Conservation (phyloP, 2,329 filamentous ascomycete genomes). For the Calonectria hongkongensis region DNA sequence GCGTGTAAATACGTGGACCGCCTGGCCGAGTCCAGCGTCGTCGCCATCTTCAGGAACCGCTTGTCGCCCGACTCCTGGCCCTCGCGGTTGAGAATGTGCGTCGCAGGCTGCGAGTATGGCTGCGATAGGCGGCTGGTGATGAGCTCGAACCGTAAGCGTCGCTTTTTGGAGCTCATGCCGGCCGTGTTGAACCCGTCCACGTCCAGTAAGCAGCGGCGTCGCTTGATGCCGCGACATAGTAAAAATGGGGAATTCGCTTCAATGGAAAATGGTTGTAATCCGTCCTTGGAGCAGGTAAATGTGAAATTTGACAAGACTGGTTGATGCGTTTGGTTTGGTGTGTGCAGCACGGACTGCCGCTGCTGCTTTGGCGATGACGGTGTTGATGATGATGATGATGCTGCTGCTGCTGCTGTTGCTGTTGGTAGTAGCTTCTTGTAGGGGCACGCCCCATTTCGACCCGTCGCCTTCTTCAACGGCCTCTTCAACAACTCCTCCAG, state of each 20-base stretch:
- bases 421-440: neutral
- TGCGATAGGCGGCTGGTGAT: constrained; percentile 82
- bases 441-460: constrained; percentile 18
- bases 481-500: constrained; percentile 48
- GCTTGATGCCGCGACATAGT: constrained; percentile 63
- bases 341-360: neutral
- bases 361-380: neutral
- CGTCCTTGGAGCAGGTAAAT: constrained; percentile 40
- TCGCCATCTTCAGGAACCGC: constrained; percentile 69
- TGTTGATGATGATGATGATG: neutral
- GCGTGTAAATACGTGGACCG: constrained; percentile 67
- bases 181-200: constrained; percentile 75
- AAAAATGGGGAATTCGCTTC: neutral
- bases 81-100: constrained; percentile 80
- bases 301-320: constrained; percentile 35
- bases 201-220: constrained; percentile 72
- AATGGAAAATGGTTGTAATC: constrained; percentile 41
- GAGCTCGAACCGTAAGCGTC: constrained; percentile 76
- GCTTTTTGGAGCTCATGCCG: constrained; percentile 77
- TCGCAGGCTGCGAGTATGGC: constrained; percentile 81
- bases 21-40: constrained; percentile 61
- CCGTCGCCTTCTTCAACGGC: constrained; percentile 8
- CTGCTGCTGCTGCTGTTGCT: neutral
- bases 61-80: constrained; percentile 66
- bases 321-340: neutral